Percentiles rank a stretch among this genome's conserved stretches.
Evolutionary conservation across 345 rosid genomes (phyloP).

Genomic region (Acer campestre): DNA sequence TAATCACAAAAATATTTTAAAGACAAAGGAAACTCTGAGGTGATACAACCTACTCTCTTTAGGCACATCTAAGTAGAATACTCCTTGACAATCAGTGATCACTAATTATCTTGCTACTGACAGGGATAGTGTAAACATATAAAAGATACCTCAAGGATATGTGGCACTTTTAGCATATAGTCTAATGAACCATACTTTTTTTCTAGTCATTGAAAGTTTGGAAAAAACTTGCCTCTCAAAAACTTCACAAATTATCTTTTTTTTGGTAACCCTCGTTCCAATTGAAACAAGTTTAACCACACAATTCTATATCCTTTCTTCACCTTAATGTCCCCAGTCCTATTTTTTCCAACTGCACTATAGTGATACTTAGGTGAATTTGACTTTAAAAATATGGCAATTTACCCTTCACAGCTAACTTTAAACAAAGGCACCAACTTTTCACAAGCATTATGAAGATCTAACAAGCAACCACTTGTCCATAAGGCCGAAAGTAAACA

Average conservation of each 20-base stretch:
- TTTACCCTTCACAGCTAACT: background rate
- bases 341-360: background rate
- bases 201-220: background rate
- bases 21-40: background rate
- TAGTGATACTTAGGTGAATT: background rate
- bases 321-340: background rate
- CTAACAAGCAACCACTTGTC: background rate
- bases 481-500: background rate
- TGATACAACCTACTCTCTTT: background rate
- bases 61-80: background rate
- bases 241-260: background rate
- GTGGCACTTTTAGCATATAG: background rate
- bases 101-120: background rate
- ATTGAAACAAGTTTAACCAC: constrained; percentile 10
- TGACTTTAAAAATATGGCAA: background rate
- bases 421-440: background rate
- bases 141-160: background rate
- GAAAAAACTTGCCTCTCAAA: background rate
- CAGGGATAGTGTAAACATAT: background rate
- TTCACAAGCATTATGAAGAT: background rate
- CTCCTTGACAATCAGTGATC: background rate
- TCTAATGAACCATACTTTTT: background rate
- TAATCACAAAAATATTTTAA: background rate
- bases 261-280: background rate
- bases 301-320: background rate